Evolutionary conservation across 129 eudicot genomes (phyloP), one percentile per base, ranked within the genome.

Genomic region (Dittrichia graveolens): DNA sequence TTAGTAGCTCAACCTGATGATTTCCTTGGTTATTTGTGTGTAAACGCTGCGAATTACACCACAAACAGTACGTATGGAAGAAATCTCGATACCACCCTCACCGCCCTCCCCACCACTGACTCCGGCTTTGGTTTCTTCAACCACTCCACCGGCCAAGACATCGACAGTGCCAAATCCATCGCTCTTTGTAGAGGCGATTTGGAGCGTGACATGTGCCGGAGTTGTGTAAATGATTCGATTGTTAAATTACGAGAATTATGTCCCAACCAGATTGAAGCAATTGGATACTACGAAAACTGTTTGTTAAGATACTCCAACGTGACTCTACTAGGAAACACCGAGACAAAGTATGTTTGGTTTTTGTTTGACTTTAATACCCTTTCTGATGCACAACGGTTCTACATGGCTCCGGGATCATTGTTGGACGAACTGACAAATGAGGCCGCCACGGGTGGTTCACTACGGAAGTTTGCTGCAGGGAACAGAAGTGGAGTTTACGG

Each of bases 131-230:
- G 84, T 10, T 86, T 86, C 83, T 61, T 60, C 74, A 80, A 45
- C 34, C 8, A 39, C 31, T 63, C 84, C 7, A 69, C 8, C 0
- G 84, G 84, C 47, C 16, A 54, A 42, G 65, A 49, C 58, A 9
- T 63, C 0, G 78, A 72, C 40, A 76, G 31, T 12, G 82, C 69
- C 67, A 50, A 77, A 66, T 84, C 62, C 42, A 1, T 80, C 13
- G 74, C 47, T 5, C 91, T 83, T 15, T 86, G 88, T 62, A 58
- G 88, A 40, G 91, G 85, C 2, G 91, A 86, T 24, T 46, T 73
- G 6, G 41, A 53, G 14, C 70, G n/a, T 0, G 59, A 45, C 11
- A 43, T 4, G 1, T 86, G 91, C 45, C 64, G 15, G 5, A 46
- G 52, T 3, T 86, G 87, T 63, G 43, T 85, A 34, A 41, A 47